phyloP scores from a whole-genome alignment of 1,284 basidiomycete genomes.

The Veloboletus limbatus region DNA sequence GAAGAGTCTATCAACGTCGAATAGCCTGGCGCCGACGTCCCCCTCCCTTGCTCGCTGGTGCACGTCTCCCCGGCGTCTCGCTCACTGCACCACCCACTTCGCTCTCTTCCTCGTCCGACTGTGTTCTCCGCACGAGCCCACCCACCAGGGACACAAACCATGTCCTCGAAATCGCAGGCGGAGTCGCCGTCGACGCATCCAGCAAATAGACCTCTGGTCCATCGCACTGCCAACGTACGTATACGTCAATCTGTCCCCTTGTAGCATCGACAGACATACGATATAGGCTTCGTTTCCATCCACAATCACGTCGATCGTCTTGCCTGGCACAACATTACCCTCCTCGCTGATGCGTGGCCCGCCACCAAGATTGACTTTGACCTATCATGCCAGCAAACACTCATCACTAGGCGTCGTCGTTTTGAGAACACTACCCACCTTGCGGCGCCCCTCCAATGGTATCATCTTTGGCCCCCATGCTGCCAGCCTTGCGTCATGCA shows the following conservation, averaged over 20 bases:
- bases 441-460: constrained; percentile 59
- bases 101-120: constrained; percentile 6
- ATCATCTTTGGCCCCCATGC: constrained; percentile 76
- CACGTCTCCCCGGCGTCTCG: constrained; percentile 28
- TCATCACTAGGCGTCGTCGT: constrained; percentile 5
- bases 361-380: constrained; percentile 67
- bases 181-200: constrained; percentile 45
- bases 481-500: constrained; percentile 57
- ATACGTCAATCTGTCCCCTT: constrained; percentile 12
- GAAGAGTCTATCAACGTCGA: no score
- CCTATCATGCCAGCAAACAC: constrained; percentile 38
- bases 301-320: constrained; percentile 74
- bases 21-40: constrained; percentile 58
- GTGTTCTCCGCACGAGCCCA: constrained; percentile 28
- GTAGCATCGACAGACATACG: constrained; percentile 43
- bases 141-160: constrained; percentile 48
- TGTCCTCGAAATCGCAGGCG: constrained; percentile 47
- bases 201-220: constrained; percentile 52
- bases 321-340: constrained; percentile 47
- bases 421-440: constrained; percentile 44
- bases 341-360: constrained; percentile 51
- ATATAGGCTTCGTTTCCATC: constrained; percentile 69
- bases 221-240: constrained; percentile 38
- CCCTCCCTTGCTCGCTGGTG: constrained; percentile 48
- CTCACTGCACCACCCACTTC: constrained; percentile 38